Conservation (phyloP, 345 rosid genomes). For the Arabidopsis suecica region DNA sequence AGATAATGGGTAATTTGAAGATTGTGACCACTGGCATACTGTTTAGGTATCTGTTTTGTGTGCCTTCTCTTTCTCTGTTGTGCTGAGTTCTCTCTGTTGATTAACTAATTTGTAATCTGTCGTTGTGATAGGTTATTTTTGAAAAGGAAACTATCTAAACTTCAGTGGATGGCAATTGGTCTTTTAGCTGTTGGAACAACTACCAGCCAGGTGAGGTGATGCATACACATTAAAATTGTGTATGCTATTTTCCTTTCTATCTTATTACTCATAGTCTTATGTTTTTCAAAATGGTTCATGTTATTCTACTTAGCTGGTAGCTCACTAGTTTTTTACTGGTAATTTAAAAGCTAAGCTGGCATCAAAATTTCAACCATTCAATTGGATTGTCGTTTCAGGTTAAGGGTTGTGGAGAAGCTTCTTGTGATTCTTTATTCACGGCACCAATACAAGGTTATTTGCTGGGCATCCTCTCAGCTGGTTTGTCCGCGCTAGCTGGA, state of each 20-base stretch:
- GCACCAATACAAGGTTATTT: constrained; percentile 91
- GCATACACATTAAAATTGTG: not conserved
- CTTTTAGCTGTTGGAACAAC: constrained; percentile 90
- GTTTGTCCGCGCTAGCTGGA: constrained; percentile 92
- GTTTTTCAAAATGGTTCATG: not conserved
- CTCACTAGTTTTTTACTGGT: not conserved
- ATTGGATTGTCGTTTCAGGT: constrained; percentile 50
- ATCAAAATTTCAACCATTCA: not conserved
- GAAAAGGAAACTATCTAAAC: constrained; percentile 67
- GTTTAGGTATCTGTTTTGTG: constrained; percentile 65
- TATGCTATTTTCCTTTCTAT: not conserved
- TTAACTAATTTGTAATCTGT: not conserved
- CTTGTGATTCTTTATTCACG: constrained; percentile 84
- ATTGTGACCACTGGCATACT: constrained; percentile 89
- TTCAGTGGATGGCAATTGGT: constrained; percentile 90
- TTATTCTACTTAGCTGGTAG: not conserved
- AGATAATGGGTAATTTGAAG: constrained; percentile 99
- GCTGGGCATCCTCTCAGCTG: constrained; percentile 86
- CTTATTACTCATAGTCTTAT: not conserved
- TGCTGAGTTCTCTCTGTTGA: not conserved
- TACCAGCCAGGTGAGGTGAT: constrained; percentile 73
- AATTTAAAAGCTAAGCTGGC: constrained; percentile 9
- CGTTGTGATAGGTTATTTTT: constrained; percentile 58
- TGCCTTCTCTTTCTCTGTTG: not conserved
- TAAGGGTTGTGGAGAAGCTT: constrained; percentile 87